Conservation (phyloP, 768 basidiomycete genomes). For the Suillus placidus region DNA sequence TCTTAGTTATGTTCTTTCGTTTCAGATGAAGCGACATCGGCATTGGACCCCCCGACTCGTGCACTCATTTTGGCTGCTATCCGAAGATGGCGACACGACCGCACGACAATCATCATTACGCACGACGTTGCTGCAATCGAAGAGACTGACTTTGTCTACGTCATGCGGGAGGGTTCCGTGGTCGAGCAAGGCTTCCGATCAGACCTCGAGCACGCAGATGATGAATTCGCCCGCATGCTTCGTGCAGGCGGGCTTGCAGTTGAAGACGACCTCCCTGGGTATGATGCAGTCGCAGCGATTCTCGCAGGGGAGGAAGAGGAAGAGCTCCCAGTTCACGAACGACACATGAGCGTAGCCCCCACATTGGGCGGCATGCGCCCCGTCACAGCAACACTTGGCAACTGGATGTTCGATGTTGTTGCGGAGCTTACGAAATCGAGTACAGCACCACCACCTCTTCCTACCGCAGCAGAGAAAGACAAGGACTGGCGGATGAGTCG, state of each 20-base stretch:
- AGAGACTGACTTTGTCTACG: conserved; percentile 84
- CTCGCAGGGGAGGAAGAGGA: conserved; percentile 47
- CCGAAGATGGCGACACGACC: conserved; percentile 68
- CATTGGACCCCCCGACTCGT: conserved; percentile 85
- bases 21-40: conserved; percentile 79
- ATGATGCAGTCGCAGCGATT: conserved; percentile 48
- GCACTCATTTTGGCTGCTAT: conserved; percentile 80
- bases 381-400: conserved; percentile 54
- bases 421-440: conserved; percentile 56
- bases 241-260: conserved; percentile 58
- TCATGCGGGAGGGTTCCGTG: conserved; percentile 78
- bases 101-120: conserved; percentile 67
- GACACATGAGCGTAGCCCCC: conserved; percentile 47
- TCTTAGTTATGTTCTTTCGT: conserved; percentile 9
- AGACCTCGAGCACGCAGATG: conserved; percentile 67
- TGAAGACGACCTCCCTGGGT: conserved; percentile 39
- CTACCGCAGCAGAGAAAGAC: conserved; percentile 15
- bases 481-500: conserved; percentile 33
- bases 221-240: conserved; percentile 78
- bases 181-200: conserved; percentile 82
- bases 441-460: conserved; percentile 22
- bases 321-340: conserved; percentile 29
- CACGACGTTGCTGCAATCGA: conserved; percentile 90
- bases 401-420: conserved; percentile 86
- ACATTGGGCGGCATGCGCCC: conserved; percentile 47